Evolutionary conservation across 140 eudicot genomes (phyloP).

Genomic region (Cichorium intybus): DNA sequence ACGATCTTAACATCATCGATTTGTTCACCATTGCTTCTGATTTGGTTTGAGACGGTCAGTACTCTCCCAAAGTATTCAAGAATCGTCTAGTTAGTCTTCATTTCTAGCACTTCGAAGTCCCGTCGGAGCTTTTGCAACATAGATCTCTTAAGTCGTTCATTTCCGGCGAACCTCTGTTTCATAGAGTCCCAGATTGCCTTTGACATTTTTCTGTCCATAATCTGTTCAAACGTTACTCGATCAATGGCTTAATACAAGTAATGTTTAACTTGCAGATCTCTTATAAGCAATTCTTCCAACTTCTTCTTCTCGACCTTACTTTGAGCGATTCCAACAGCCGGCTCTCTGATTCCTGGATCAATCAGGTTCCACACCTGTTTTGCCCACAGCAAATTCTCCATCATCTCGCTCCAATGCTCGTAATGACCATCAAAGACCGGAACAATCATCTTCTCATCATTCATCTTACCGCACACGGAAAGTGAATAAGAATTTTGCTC

Average conservation of each 20-base stretch:
- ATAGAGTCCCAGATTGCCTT: background rate
- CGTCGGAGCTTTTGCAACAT: background rate
- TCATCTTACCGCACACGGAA: too few species aligned
- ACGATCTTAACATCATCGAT: background rate
- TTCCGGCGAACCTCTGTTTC: background rate
- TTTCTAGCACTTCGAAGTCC: background rate
- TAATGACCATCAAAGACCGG: background rate
- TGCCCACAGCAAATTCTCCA: background rate
- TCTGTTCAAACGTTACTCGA: too few species aligned
- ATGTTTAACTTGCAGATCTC: too few species aligned
- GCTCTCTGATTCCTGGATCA: too few species aligned
- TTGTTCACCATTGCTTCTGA: constrained; percentile 1
- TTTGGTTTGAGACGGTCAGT: background rate
- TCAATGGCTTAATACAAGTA: too few species aligned
- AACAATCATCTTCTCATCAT: too few species aligned
- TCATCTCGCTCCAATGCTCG: background rate
- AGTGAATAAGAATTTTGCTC: too few species aligned
- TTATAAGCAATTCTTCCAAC: too few species aligned
- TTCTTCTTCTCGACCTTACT: too few species aligned
- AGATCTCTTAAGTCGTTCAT: background rate
- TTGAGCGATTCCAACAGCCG: too few species aligned
- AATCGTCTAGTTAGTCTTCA: background rate
- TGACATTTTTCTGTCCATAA: too few species aligned
- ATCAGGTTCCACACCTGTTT: too few species aligned
- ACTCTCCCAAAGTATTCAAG: background rate